Evolutionary conservation across 2,329 filamentous ascomycete species (phyloP).

Genomic region (Ceratocystis albifundus): DNA sequence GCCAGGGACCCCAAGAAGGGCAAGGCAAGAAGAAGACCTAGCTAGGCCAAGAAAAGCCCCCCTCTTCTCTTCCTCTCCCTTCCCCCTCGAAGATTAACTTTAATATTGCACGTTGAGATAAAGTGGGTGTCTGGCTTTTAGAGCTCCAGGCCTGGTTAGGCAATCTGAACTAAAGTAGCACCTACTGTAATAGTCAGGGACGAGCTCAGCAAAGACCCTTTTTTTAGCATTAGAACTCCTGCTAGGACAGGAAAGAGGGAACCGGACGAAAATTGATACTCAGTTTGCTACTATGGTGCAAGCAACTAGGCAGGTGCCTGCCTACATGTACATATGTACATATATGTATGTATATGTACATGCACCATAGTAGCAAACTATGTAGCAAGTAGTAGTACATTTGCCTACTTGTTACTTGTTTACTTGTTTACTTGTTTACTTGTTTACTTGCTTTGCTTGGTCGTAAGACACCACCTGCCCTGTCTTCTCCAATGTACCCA

Average conservation of each 20-base stretch:
- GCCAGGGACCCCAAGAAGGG: not conserved
- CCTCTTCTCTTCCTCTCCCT: not conserved
- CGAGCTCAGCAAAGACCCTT: not conserved
- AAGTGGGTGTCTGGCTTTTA: not conserved
- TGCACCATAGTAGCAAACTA: not conserved
- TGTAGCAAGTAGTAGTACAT: not conserved
- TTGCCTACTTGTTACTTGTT: too few species aligned
- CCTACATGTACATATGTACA: too few species aligned
- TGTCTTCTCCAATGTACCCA: too few species aligned
- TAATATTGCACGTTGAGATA: conserved; percentile 5
- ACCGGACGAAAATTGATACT: too few species aligned
- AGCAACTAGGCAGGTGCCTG: not conserved
- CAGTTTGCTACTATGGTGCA: too few species aligned
- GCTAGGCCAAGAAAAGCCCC: not conserved
- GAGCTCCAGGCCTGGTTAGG: not conserved
- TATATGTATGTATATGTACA: not conserved
- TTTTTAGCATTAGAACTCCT: too few species aligned
- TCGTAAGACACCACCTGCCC: too few species aligned
- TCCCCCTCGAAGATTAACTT: not conserved
- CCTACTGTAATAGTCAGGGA: not conserved
- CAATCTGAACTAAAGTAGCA: not conserved
- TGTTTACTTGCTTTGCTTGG: not conserved
- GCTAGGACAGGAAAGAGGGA: not conserved
- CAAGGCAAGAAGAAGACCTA: not conserved
- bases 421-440: too few species aligned